Evolutionary conservation across 1,139 yeast species (phyloP).

Genomic region (Williopsis jadinii): DNA sequence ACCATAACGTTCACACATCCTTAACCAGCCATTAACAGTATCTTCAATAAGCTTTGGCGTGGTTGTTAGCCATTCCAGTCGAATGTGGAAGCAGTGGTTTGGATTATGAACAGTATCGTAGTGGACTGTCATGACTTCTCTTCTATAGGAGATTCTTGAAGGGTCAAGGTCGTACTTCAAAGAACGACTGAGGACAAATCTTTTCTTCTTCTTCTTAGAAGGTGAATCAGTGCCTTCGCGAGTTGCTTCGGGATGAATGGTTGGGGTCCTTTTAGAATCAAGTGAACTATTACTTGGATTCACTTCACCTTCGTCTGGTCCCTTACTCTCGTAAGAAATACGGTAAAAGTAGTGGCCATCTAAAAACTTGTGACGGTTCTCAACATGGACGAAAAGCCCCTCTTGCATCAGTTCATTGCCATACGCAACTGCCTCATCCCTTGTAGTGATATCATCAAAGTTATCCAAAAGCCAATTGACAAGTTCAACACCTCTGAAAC

Average conservation of each 20-base stretch:
- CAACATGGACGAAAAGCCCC: constrained; percentile 75
- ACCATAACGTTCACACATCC: constrained; percentile 83
- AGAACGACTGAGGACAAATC: constrained; percentile 35
- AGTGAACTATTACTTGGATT: constrained; percentile 8
- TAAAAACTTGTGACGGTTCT: constrained; percentile 70
- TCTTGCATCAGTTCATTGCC: constrained; percentile 72
- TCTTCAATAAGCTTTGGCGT: constrained; percentile 89
- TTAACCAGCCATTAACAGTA: constrained; percentile 70
- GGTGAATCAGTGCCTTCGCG: constrained; percentile 6
- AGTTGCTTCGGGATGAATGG: constrained; percentile 4
- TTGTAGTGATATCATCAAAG: constrained; percentile 68
- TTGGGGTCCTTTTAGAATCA: constrained; percentile 14
- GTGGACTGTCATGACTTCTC: constrained; percentile 77
- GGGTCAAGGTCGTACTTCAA: constrained; percentile 77
- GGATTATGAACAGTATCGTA: constrained; percentile 92
- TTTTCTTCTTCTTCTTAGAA: constrained; percentile 11
- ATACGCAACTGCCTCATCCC: constrained; percentile 76
- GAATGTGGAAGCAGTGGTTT: constrained; percentile 85
- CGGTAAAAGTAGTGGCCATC: constrained; percentile 93
- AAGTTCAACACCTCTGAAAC: constrained; percentile 80
- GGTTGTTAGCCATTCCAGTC: constrained; percentile 89
- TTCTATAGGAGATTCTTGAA: constrained; percentile 58
- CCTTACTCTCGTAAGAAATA: constrained; percentile 29
- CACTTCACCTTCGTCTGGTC: constrained; percentile 6
- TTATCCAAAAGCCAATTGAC: constrained; percentile 80